A percentile compares a stretch with the other conserved stretches of the same genome.
Conservation (phyloP, 441 rosid genomes). For the Corymbia citriodora region DNA sequence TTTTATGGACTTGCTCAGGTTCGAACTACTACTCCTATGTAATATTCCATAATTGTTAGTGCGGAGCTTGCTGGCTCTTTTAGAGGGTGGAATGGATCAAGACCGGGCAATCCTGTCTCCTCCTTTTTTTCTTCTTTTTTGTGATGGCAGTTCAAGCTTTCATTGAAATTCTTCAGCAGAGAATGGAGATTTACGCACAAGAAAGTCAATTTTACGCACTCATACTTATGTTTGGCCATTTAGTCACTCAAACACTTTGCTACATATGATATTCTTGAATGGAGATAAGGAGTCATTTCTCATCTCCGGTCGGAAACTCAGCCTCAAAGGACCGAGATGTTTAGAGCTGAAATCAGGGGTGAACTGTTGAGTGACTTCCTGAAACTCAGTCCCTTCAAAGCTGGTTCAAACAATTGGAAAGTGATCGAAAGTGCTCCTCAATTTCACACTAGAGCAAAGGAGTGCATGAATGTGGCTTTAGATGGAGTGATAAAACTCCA, state of each 20-base stretch:
- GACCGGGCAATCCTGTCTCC: background rate
- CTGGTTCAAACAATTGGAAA: background rate
- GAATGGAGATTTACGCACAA: background rate
- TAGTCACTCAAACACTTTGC: no score
- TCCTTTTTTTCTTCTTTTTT: background rate
- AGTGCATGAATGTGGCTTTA: no score
- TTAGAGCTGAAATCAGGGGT: fast-evolving
- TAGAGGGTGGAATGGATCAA: background rate
- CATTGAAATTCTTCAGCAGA: fast-evolving
- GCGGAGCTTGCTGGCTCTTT: background rate
- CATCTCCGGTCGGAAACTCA: fast-evolving
- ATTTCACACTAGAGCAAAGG: no score
- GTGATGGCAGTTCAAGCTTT: background rate
- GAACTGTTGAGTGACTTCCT: background rate
- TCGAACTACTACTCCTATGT: background rate
- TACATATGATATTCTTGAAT: fast-evolving
- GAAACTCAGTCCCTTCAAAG: background rate
- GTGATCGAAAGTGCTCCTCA: background rate
- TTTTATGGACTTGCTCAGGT: no score
- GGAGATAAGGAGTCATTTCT: no score
- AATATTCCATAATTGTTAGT: background rate
- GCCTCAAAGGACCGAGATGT: background rate
- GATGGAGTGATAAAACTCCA: no score
- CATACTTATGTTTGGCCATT: no score
- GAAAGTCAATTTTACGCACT: no score